A percentile compares a stretch with the other conserved stretches of the same genome.
phyloP scores from a whole-genome alignment of 176 grass and related monocot species.

The Poa annua region DNA sequence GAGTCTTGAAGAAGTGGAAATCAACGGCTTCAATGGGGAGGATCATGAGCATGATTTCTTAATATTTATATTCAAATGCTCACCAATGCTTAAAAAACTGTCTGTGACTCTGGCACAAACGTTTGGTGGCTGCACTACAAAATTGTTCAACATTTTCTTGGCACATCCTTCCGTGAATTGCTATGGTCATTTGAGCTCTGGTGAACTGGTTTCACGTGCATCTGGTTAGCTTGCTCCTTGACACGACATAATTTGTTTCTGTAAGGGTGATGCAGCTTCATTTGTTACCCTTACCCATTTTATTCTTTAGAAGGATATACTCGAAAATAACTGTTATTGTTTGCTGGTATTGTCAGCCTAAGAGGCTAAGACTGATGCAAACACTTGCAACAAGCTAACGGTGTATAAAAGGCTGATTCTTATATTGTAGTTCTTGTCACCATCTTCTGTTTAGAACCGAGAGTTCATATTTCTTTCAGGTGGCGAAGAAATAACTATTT shows the following conservation, averaged over 20 bases:
- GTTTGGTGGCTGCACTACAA: background rate
- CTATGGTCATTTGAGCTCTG: background rate
- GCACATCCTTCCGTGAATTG: background rate
- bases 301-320: background rate
- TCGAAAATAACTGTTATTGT: no score
- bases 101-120: background rate
- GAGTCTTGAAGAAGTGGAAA: background rate
- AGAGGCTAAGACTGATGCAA: no score
- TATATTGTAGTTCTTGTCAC: no score
- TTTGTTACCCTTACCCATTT: background rate
- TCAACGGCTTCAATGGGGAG: background rate
- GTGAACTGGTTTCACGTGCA: background rate
- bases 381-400: no score
- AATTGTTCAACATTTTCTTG: background rate
- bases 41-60: background rate
- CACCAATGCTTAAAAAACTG: constrained; percentile 1
- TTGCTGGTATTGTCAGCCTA: no score
- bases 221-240: background rate
- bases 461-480: no score
- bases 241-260: background rate
- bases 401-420: no score
- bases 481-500: no score
- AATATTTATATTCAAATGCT: background rate
- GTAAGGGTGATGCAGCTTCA: background rate
- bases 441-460: no score